These are phyloP conservation scores for Penicillium sp. DNA, from an alignment of 2,329 filamentous ascomycete species.

Conservation along the genomic window DNA sequence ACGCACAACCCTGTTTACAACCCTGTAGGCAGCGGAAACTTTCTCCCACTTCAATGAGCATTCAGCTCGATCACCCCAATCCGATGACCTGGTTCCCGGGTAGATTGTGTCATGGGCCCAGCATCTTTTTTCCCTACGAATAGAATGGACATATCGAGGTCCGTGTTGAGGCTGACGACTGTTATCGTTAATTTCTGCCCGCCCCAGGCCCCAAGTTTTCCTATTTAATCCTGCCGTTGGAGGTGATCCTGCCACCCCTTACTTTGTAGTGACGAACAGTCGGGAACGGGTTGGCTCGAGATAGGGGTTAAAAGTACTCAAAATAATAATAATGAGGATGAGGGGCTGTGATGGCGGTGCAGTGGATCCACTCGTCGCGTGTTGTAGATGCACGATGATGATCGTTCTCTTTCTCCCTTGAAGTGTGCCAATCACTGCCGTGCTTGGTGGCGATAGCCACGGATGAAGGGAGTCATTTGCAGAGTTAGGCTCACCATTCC, in stretches of 20 bases:
- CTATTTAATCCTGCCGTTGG: no score
- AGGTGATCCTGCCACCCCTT: no score
- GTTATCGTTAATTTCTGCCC: no score
- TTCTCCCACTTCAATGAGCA: constrained; percentile 1
- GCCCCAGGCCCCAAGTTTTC: no score
- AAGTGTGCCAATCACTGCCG: constrained; percentile 4
- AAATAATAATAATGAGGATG: no score
- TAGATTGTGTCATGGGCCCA: not conserved
- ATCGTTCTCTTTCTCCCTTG: not conserved
- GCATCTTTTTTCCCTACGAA: not conserved
- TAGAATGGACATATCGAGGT: not conserved
- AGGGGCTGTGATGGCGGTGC: constrained; percentile 3
- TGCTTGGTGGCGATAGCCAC: constrained; percentile 8
- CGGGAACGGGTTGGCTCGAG: no score
- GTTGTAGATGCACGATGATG: not conserved
- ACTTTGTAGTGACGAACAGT: no score
- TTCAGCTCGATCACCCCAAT: not conserved
- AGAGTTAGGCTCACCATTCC: no score
- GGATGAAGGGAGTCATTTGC: constrained; percentile 6
- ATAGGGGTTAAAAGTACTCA: no score
- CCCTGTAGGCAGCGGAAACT: not conserved
- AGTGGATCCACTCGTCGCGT: constrained; percentile 7
- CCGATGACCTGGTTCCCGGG: constrained; percentile 12
- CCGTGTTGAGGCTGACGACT: no score
- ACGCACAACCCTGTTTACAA: not conserved